phyloP scores from a whole-genome alignment of 495 filamentous ascomycete species.

The Sabuloglossum arenarium region DNA sequence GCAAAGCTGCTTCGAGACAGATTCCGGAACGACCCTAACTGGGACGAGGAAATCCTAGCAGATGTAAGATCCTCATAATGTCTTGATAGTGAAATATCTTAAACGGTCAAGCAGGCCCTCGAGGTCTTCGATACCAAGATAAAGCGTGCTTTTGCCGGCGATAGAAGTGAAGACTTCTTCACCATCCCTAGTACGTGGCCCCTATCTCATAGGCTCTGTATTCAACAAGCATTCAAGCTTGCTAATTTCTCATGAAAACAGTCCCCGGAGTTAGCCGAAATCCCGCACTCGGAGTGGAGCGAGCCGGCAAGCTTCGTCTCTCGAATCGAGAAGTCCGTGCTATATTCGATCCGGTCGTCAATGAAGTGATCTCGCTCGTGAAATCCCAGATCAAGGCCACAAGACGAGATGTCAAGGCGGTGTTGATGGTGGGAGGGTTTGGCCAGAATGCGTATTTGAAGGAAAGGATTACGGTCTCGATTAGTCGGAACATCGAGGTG shows the following conservation, averaged over 20 bases:
- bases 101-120: conserved; percentile 9
- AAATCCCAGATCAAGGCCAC: conserved; percentile 13
- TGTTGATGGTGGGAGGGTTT: conserved; percentile 50
- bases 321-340: conserved; percentile 35
- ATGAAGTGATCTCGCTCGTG: conserved; percentile 38
- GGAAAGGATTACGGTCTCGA: conserved; percentile 10
- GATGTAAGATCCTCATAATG: conserved; percentile 6
- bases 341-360: conserved; percentile 46
- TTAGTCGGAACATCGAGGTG: conserved; percentile 9
- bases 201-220: neutral
- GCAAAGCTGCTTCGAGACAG: conserved; percentile 39
- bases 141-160: neutral
- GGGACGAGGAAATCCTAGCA: conserved; percentile 39
- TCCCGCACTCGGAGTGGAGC: conserved; percentile 30
- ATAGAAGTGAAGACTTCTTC: neutral
- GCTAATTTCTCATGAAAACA: neutral
- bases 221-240: neutral
- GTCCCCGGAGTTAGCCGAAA: conserved; percentile 16
- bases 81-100: conserved; percentile 7
- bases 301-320: conserved; percentile 44
- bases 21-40: conserved; percentile 36
- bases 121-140: neutral
- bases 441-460: conserved; percentile 43
- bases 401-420: conserved; percentile 19
- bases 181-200: conserved; percentile 7